phyloP scores from a whole-genome alignment of 306 rosid genomes.

The Vigna nakashimae region DNA sequence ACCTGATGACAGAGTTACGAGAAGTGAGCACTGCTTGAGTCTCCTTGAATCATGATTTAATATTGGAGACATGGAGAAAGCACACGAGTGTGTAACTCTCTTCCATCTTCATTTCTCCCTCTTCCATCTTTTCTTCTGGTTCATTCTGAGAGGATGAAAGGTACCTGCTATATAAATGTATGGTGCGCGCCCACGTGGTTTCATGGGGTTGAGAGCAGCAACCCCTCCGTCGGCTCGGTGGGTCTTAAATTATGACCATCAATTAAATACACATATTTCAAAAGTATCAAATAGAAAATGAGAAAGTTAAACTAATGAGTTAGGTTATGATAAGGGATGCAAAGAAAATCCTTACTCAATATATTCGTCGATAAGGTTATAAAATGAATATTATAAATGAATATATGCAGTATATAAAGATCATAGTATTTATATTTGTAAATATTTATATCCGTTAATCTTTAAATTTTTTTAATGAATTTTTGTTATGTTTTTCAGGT shows the following conservation, averaged over 20 bases:
- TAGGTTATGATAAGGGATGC: background rate
- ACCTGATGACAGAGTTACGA: slow-evolving; percentile 55
- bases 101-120: background rate
- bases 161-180: slow-evolving; percentile 1
- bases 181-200: background rate
- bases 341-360: too few relatives aligned
- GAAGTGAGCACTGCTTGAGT: slow-evolving; percentile 49
- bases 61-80: background rate
- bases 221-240: background rate
- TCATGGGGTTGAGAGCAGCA: background rate
- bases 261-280: background rate
- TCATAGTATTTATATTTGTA: too few relatives aligned
- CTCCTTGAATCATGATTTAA: too few relatives aligned
- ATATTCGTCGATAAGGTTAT: too few relatives aligned
- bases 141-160: background rate
- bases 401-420: too few relatives aligned
- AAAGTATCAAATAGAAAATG: background rate
- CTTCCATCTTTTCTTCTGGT: background rate
- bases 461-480: too few relatives aligned
- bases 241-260: background rate
- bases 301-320: background rate
- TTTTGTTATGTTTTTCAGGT: too few relatives aligned
- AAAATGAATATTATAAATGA: too few relatives aligned
- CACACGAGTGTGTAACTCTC: background rate
- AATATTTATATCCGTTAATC: too few relatives aligned